Base-by-base conservation (phyloP, 139 green algal genomes). In the Raphidocelis subcapitata region DNA sequence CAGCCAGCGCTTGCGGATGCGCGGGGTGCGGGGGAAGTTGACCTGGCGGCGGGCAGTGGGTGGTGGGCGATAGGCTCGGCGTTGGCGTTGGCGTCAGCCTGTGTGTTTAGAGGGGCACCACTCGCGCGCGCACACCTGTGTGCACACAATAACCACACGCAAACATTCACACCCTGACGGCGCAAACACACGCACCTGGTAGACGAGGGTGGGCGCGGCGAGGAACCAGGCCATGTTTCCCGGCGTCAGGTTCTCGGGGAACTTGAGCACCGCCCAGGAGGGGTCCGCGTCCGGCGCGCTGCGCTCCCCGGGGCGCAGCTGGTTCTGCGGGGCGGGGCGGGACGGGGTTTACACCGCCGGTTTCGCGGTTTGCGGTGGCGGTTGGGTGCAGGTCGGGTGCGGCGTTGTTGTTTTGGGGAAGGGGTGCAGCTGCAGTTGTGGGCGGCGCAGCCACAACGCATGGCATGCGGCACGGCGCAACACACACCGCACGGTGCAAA, bases 171-270 rank as follows among this genome's bases (percentile, higher is more conserved):
- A n/a, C n/a, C n/a, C n/a, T n/a, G n/a, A n/a, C n/a, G n/a, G n/a
- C n/a, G n/a, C n/a, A n/a, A n/a, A n/a, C n/a, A n/a, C 24, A 26
- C 72, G 3, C 21, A 86, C 69, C 84, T 96, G 91, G 78, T 96
- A 96, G 16, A 76, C 85, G 20, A 97, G 82, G 1, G 92, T 96
- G 51, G 92, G 92, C 23, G 87, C 86, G 29, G 76, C 83, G 59
- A 94, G 23, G 59, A 94, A 97, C 82, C 94, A 93, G 5, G 74
- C n/a, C 36, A 97, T 73, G 75, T 92, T 88, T 29, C 33, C 5
- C 14, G 86, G 3, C 2, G 80, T 89, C 16, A 97, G 62, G 71
- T 93, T 95, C 73, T 92, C 83, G 0, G 92, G 92, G 79, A 95
- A 97, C 55, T 51, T 51, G 33, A 90, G 67, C 49, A 59, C 47